Evolutionary conservation across 768 basidiomycete species (phyloP), one percentile per base, ranked within the genome.

Genomic region (Mycena floridula): DNA sequence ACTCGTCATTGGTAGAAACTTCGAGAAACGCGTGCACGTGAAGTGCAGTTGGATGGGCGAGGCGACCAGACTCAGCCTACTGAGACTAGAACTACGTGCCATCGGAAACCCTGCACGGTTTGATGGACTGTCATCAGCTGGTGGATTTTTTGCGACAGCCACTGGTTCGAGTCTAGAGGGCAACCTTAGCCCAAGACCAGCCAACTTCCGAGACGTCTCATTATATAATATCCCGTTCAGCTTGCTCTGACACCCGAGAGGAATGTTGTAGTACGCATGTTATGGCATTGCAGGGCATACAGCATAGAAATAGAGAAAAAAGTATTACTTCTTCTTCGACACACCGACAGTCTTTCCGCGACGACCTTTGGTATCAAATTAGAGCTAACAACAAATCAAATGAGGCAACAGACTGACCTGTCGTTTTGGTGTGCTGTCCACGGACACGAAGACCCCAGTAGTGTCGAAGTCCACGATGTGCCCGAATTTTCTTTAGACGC

Each of bases 381-480:
- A n/a, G n/a, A n/a, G n/a, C n/a, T n/a, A 9, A 32, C 28, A 32
- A 9, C 28, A 32, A 9, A 9, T 16, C 28, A 32, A 32, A 16
- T 32, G 28, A 16, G 11, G 28, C 28, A 9, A 11, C 21, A 23
- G 35, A 66, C 81, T 47, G 56, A 84, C 92, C 93, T 43, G 95
- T 98, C 43, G 95, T 98, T 77, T 98, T 98, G 54, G 96, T 99
- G 79, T 98, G 96, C 63, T 99, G 96, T 58, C 96, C 96, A 56
- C 96, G 77, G 44, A 98, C 96, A 60, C 95, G 85, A 51, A 95
- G 73, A 55, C 94, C 94, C 86, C 91, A 89, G 77, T 76, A 89
- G 64, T 93, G 90, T 64, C 90, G 75, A 52, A 94, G 74, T 63
- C 91, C 92, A 69, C 92, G 85, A 65, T 99, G 95, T 37, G 92